A percentile compares a stretch with the other conserved stretches of the same genome.
Conservation (phyloP, 2,329 filamentous ascomycete genomes). For the Aureobasidium leucospermi region DNA sequence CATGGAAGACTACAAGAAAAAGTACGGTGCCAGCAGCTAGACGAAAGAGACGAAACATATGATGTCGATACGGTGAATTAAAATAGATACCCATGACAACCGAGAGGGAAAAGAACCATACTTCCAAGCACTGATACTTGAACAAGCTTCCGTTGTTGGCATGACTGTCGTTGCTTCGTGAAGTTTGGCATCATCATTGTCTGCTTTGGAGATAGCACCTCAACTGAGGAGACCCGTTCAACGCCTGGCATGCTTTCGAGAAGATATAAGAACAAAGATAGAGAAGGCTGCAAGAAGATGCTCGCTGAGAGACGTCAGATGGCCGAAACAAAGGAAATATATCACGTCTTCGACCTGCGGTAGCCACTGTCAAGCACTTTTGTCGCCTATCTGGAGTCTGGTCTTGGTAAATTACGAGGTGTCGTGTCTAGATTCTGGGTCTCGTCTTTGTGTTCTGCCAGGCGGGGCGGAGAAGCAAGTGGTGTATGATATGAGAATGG, state of each 20-base stretch:
- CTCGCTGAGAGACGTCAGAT: background rate
- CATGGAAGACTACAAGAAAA: constrained; percentile 63
- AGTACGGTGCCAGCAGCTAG: constrained; percentile 26
- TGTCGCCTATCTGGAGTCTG: background rate
- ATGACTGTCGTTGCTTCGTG: background rate
- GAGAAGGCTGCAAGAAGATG: background rate
- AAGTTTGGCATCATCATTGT: background rate
- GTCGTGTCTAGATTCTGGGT: background rate
- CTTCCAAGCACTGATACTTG: background rate
- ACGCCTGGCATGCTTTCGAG: background rate
- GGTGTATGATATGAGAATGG: constrained; percentile 7
- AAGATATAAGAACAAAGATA: background rate
- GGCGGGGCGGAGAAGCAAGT: background rate
- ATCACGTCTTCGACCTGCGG: background rate
- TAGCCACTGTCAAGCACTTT: background rate
- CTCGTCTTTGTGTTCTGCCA: background rate
- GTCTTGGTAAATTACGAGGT: background rate
- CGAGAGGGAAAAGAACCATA: constrained; percentile 1
- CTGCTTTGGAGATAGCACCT: background rate
- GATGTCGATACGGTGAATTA: background rate
- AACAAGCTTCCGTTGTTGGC: background rate
- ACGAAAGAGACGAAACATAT: background rate
- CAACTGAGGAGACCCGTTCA: background rate
- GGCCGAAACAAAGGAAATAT: background rate
- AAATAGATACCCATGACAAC: constrained; percentile 13